Evolutionary conservation across 2,329 filamentous ascomycete genomes (phyloP), one percentile per base, ranked within the genome.

Genomic region (Pleoardoris graminearum): DNA sequence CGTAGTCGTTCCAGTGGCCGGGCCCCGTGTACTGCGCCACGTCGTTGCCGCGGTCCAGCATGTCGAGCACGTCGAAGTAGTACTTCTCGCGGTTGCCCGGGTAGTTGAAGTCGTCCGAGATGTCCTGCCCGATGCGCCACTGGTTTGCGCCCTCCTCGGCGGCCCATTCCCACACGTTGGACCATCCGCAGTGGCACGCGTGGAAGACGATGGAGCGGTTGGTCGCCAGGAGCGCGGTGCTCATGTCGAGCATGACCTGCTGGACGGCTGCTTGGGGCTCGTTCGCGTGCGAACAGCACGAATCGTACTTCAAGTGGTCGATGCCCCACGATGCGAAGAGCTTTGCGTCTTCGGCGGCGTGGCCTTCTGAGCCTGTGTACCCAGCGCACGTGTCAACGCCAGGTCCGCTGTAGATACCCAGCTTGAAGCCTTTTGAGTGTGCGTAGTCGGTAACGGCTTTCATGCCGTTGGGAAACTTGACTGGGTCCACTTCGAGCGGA

Each of bases 31-130:
- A 63, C 17, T 59, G 49, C 27, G 59, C 53, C 25, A 66, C 41
- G 1, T 54, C 50, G 33, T 73, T 72, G 7, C 59, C 62, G 8
- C 61, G 60, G 43, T 67, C 72, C 3, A 74, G 67, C 48, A 76
- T 62, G 50, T 76, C 74, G 14, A 76, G 65, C 64, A 75, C 73
- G 50, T 76, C 74, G 62, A 75, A 71, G 54, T 76, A 62, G 43
- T 63, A 63, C 44, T 63, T 63, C 50, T 60, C 60, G 36, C 59
- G 50, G 35, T 73, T 69, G 19, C 69, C 62, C 19, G 69, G 71
- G 56, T 71, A 74, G 53, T 69, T 72, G 25, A 69, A 65, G 37
- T 69, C 65, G 44, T 71, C 67, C 17, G 66, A 48, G 50, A 69
- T 63, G 47, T 71, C 53, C 67, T 71, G 61, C 4, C 58, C 61